phyloP scores from a whole-genome alignment of 305 asterid genomes.

The Fraxinus platypoda region DNA sequence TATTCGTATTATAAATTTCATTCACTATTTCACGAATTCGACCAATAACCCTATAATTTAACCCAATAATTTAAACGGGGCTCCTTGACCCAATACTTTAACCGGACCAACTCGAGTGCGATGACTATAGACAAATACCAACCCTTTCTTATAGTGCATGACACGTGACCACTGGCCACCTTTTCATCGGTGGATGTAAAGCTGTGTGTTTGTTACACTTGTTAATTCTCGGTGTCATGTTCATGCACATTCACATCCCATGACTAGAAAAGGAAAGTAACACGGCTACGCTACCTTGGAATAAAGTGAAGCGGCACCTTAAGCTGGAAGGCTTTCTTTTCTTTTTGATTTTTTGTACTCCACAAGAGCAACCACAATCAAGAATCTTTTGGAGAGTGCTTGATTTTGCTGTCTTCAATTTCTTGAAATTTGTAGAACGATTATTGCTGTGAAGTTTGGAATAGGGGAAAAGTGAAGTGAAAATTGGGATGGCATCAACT shows the following conservation, averaged over 20 bases:
- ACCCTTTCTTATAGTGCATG: too few relatives aligned
- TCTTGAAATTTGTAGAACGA: background rate
- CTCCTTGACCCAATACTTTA: background rate
- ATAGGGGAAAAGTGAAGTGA: background rate
- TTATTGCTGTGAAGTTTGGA: background rate
- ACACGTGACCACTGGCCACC: background rate
- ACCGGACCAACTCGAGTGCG: background rate
- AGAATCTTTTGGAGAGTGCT: background rate
- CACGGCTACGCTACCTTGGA: conserved; percentile 19
- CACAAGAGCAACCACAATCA: background rate
- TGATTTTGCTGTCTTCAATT: background rate
- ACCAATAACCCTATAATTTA: too few relatives aligned
- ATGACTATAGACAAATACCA: too few relatives aligned
- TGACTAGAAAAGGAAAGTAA: background rate
- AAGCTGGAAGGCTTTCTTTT: background rate
- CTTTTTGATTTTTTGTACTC: background rate
- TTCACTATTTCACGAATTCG: too few relatives aligned
- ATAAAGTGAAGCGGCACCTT: conserved; percentile 28
- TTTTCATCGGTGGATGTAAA: background rate
- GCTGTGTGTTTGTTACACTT: background rate
- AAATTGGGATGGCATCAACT: conserved; percentile 49
- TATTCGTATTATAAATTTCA: too few relatives aligned
- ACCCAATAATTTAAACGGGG: too few relatives aligned
- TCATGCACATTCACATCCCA: background rate
- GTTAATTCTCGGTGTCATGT: background rate